These are phyloP conservation scores for Lumnitzera littorea DNA, from an alignment of 345 rosid species.

Conservation along the genomic window DNA sequence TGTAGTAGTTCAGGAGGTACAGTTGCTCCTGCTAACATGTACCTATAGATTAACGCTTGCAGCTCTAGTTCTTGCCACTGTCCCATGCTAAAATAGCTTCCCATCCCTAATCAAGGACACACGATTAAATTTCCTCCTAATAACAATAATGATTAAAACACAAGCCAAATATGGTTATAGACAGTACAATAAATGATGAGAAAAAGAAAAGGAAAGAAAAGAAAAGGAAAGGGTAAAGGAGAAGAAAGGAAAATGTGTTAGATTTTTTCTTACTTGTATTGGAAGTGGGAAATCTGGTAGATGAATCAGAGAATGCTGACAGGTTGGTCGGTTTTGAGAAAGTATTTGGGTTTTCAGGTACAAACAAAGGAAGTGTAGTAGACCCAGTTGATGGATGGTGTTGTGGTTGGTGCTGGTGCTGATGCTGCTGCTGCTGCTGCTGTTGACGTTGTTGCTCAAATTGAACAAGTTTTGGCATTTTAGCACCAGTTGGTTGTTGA, in stretches of 20 bases:
- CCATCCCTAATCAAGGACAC: constrained; percentile 43
- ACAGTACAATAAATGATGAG: background rate
- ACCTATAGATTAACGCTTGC: constrained; percentile 90
- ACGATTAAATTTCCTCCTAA: background rate
- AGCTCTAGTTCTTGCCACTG: constrained; percentile 96
- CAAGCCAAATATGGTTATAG: background rate
- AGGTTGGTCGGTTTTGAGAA: constrained; percentile 36
- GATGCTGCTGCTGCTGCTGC: constrained; percentile 24
- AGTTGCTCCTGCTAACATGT: constrained; percentile 80
- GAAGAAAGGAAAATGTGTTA: background rate
- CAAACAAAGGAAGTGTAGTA: constrained; percentile 76
- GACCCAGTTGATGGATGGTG: constrained; percentile 16
- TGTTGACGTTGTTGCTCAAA: constrained; percentile 27
- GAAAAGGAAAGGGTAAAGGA: background rate
- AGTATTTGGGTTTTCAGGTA: constrained; percentile 32
- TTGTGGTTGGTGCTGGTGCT: constrained; percentile 4
- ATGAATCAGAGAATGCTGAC: constrained; percentile 50
- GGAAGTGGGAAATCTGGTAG: constrained; percentile 25
- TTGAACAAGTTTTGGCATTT: constrained; percentile 61
- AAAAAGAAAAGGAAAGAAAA: background rate
- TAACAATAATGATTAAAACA: background rate
- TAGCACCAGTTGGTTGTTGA: constrained; percentile 30
- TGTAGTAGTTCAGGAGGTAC: constrained; percentile 88
- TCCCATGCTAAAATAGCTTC: constrained; percentile 66
- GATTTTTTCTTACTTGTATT: no score